phyloP scores from a whole-genome alignment of 176 grass and related monocot genomes.

The Oryza rufipogon region DNA sequence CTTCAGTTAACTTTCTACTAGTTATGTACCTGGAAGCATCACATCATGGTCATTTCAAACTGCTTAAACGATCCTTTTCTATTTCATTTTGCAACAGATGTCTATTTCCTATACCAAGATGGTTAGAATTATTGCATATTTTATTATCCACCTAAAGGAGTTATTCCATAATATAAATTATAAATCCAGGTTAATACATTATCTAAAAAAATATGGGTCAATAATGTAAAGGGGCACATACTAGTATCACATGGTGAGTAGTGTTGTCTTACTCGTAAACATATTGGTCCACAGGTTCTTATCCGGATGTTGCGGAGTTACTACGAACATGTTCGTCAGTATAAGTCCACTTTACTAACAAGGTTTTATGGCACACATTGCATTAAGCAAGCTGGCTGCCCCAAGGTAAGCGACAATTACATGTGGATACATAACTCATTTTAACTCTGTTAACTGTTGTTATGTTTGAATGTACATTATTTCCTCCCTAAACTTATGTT shows the following conservation, averaged over 20 bases:
- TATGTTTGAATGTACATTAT: neutral
- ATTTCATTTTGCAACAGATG: neutral
- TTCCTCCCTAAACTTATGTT: neutral
- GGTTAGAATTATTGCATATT: neutral
- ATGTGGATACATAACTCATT: neutral
- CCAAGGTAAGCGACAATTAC: conserved; percentile 51
- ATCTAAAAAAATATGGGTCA: too few species aligned
- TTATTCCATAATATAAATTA: neutral
- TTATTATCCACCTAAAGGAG: neutral
- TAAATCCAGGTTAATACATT: neutral
- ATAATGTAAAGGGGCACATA: neutral
- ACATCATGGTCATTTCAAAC: neutral
- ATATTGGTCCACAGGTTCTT: conserved; percentile 47
- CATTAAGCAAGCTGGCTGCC: conserved; percentile 72
- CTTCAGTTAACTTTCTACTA: neutral
- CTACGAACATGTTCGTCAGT: conserved; percentile 62
- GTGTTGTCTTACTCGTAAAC: neutral
- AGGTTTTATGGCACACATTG: conserved; percentile 78
- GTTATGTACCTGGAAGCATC: neutral
- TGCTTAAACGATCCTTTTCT: neutral
- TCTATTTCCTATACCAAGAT: neutral
- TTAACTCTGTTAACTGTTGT: conserved; percentile 1
- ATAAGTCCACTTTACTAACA: conserved; percentile 64
- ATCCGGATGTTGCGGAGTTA: conserved; percentile 74
- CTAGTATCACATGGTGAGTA: neutral